These are phyloP conservation scores for Psophocarpus tetragonolobus DNA, from an alignment of 306 rosid species.

Conservation along the genomic window DNA sequence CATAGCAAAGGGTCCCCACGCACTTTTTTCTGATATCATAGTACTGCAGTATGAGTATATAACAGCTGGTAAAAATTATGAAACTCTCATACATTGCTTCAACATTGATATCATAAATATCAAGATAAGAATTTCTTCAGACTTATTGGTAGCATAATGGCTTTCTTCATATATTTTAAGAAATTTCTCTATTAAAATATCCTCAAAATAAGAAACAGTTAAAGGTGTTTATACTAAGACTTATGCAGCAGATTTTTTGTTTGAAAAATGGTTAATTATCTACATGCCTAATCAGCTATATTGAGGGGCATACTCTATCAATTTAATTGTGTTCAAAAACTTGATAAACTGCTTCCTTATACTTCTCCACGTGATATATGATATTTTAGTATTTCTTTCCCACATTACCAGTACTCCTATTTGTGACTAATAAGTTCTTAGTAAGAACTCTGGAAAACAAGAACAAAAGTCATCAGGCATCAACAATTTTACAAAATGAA, in stretches of 20 bases:
- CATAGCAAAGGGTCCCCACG: slow-evolving; percentile 86
- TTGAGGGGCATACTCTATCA: background rate
- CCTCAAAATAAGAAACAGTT: background rate
- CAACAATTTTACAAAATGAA: background rate
- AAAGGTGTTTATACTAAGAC: background rate
- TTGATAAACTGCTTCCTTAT: background rate
- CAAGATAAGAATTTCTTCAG: background rate
- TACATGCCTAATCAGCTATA: background rate
- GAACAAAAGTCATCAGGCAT: background rate
- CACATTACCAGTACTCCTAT: background rate
- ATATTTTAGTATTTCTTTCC: background rate
- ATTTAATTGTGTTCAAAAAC: background rate
- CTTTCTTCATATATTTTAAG: background rate
- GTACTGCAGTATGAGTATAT: slow-evolving; percentile 55
- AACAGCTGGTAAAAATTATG: slow-evolving; percentile 20
- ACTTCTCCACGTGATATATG: slow-evolving; percentile 13
- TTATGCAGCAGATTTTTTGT: background rate
- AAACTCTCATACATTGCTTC: slow-evolving; percentile 4
- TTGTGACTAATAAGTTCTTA: background rate
- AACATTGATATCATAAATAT: slow-evolving; percentile 23
- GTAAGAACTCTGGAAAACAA: background rate
- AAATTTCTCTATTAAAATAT: slow-evolving; percentile 1
- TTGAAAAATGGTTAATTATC: slow-evolving; percentile 23
- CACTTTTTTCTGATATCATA: slow-evolving; percentile 89
- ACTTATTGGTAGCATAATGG: background rate